A percentile compares a stretch with the other conserved stretches of the same genome.
phyloP scores from a whole-genome alignment of 108 stramenopile species.

The Ochromonas danica region DNA sequence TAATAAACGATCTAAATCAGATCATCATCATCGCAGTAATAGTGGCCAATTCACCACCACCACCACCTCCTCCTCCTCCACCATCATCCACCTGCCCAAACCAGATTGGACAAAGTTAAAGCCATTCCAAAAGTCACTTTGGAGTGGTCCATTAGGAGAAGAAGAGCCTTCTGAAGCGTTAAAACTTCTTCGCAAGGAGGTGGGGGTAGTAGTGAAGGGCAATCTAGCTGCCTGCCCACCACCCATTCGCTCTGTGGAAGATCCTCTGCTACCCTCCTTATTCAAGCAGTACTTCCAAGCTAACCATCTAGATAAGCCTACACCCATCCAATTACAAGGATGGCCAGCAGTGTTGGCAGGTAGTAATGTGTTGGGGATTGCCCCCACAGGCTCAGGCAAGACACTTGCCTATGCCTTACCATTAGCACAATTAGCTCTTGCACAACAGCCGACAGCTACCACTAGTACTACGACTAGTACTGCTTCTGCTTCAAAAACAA shows the following conservation, averaged over 20 bases:
- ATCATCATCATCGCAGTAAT: too few relatives aligned
- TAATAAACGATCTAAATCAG: too few relatives aligned
- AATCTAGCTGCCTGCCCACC: neutral
- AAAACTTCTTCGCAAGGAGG: neutral
- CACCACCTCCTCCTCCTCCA: too few relatives aligned
- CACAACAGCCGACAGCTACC: too few relatives aligned
- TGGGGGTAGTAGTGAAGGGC: neutral
- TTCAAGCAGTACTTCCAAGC: slow-evolving; percentile 18
- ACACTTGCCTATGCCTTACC: slow-evolving; percentile 26
- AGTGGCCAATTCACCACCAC: too few relatives aligned
- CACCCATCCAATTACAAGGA: slow-evolving; percentile 12
- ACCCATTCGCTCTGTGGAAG: neutral
- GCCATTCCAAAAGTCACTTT: too few relatives aligned
- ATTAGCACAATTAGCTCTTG: neutral
- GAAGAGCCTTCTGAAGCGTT: neutral
- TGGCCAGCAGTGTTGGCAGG: slow-evolving; percentile 27
- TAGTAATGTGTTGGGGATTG: slow-evolving; percentile 4
- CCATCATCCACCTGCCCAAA: too few relatives aligned
- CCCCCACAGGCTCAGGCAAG: slow-evolving; percentile 35
- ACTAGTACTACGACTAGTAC: too few relatives aligned
- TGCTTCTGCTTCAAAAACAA: neutral
- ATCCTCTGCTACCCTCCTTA: neutral
- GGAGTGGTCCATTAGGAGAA: neutral
- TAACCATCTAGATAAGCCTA: neutral
- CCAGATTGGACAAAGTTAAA: too few relatives aligned